These are phyloP conservation scores for Russula foetens DNA, from an alignment of 768 basidiomycete genomes.

Conservation along the genomic window DNA sequence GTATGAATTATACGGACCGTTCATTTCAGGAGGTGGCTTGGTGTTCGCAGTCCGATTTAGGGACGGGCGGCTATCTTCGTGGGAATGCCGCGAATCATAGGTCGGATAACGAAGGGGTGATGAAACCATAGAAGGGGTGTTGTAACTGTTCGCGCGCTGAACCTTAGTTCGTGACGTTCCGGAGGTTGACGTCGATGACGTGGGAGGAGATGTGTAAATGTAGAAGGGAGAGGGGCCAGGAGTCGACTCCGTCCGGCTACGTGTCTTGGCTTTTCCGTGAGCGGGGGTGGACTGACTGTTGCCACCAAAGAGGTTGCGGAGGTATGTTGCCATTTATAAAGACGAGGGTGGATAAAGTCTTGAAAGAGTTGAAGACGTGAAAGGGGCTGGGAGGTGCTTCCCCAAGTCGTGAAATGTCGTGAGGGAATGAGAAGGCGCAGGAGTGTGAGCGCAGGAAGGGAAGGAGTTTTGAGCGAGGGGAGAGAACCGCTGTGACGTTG, in stretches of 20 bases:
- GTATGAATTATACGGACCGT: conserved; percentile 9
- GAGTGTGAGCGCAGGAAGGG: not conserved
- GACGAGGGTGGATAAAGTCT: not conserved
- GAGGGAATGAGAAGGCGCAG: not conserved
- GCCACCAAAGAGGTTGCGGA: conserved; percentile 41
- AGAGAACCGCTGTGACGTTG: conserved; percentile 2
- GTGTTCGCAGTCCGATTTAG: conserved; percentile 7
- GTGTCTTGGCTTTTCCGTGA: conserved; percentile 32
- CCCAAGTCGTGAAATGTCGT: conserved; percentile 12
- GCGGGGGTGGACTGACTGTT: conserved; percentile 22
- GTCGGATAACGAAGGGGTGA: conserved; percentile 19
- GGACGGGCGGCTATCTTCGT: conserved; percentile 14
- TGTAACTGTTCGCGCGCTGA: conserved; percentile 14
- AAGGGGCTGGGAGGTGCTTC: not conserved
- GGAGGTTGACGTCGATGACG: conserved; percentile 10
- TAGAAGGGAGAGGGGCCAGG: conserved; percentile 26
- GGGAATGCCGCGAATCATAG: conserved; percentile 19
- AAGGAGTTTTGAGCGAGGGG: not conserved
- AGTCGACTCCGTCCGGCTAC: conserved; percentile 36
- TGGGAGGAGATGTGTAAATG: conserved; percentile 22
- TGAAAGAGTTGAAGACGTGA: not conserved
- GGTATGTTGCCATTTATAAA: conserved; percentile 40
- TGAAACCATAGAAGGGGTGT: conserved; percentile 11
- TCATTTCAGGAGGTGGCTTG: conserved; percentile 7
- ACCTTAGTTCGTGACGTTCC: conserved; percentile 8